phyloP scores from a whole-genome alignment of 202 grass and related monocot species.

The Zoysia matrella region DNA sequence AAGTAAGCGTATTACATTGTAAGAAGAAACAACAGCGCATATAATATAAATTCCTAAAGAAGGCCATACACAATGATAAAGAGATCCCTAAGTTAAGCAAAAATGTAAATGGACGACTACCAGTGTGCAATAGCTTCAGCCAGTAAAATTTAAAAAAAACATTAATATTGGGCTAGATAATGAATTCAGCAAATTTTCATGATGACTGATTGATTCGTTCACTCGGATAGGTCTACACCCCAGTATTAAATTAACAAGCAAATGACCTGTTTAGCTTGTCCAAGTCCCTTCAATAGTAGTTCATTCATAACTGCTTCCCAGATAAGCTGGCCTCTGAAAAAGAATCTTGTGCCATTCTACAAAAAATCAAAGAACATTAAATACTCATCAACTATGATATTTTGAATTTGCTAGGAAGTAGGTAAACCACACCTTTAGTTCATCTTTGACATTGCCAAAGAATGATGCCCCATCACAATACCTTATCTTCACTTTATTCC shows the following conservation, averaged over 20 bases:
- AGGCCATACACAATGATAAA: constrained; percentile 15
- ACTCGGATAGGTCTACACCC: not conserved
- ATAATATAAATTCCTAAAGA: not conserved
- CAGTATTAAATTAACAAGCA: not conserved
- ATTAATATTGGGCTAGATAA: not conserved
- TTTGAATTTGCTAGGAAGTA: not conserved
- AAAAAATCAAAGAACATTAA: constrained; percentile 19
- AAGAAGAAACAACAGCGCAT: constrained; percentile 4
- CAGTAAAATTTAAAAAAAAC: constrained; percentile 10
- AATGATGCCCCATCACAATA: constrained; percentile 90
- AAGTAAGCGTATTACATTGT: not conserved
- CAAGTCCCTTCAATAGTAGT: constrained; percentile 68
- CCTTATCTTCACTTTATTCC: constrained; percentile 90
- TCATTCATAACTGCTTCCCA: constrained; percentile 84
- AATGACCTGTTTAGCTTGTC: constrained; percentile 73
- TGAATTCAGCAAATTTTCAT: constrained; percentile 1
- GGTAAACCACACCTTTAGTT: constrained; percentile 53
- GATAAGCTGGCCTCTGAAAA: constrained; percentile 86
- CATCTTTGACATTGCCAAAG: constrained; percentile 62
- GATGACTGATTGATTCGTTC: constrained; percentile 6
- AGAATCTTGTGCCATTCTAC: constrained; percentile 74
- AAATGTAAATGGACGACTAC: constrained; percentile 4
- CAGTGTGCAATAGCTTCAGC: not conserved
- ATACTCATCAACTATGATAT: not conserved
- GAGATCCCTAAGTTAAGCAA: not conserved